phyloP scores from a whole-genome alignment of 768 basidiomycete species.

The Serendipita sp. region DNA sequence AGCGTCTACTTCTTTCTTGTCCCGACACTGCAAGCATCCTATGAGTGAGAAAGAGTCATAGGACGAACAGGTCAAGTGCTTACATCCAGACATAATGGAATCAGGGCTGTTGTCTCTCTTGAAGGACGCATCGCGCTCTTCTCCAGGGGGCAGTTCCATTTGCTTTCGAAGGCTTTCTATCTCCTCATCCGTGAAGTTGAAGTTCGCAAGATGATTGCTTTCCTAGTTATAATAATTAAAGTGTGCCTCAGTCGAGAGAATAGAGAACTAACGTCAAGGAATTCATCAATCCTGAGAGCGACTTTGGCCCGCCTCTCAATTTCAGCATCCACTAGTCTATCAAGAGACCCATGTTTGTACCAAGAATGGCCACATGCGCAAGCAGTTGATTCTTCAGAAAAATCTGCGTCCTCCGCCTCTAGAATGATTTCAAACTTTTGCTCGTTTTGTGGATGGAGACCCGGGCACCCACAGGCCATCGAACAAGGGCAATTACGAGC shows the following conservation, averaged over 20 bases:
- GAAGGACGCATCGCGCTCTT: constrained; percentile 11
- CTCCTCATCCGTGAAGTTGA: constrained; percentile 55
- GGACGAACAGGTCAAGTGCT: not conserved
- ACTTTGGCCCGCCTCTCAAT: not conserved
- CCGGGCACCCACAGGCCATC: not conserved
- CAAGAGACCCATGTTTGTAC: not conserved
- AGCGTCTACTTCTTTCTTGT: constrained; percentile 33
- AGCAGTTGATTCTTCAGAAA: not conserved
- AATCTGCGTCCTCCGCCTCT: constrained; percentile 1
- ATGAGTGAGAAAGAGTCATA: not conserved
- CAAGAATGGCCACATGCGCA: not conserved
- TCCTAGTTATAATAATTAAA: constrained; percentile 32
- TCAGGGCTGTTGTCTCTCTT: constrained; percentile 11
- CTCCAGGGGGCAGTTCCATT: constrained; percentile 28
- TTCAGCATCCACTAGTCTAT: not conserved
- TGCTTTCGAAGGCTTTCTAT: constrained; percentile 54
- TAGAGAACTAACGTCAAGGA: not conserved
- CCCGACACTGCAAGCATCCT: constrained; percentile 21
- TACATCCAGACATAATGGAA: constrained; percentile 15
- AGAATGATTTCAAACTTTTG: constrained; percentile 3
- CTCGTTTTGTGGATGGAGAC: not conserved
- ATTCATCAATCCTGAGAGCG: not conserved
- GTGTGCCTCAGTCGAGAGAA: not conserved
- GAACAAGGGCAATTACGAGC: not conserved
- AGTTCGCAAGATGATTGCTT: constrained; percentile 59